Conservation (phyloP, 2,329 filamentous ascomycete genomes). For the Fusarium palustre region DNA sequence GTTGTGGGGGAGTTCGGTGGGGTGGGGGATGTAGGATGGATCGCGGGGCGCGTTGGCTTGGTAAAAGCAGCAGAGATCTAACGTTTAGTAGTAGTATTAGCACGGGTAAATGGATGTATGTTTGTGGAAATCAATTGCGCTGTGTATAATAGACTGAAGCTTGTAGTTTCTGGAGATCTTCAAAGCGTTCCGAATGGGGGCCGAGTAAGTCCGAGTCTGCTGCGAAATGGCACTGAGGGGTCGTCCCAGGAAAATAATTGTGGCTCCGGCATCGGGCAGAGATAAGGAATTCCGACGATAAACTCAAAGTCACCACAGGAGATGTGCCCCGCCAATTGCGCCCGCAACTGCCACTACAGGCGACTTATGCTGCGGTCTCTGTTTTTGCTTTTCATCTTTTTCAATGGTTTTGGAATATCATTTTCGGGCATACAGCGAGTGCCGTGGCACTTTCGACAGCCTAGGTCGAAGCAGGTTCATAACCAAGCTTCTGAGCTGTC, state of each 20-base stretch:
- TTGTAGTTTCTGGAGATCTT: not conserved
- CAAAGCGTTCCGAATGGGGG: conserved; percentile 6
- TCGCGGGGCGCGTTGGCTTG: conserved; percentile 45
- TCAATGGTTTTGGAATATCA: not conserved
- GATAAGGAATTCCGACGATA: conserved; percentile 42
- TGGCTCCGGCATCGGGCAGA: conserved; percentile 40
- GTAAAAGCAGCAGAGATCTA: conserved; percentile 46
- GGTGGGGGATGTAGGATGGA: conserved; percentile 42
- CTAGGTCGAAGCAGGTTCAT: conserved; percentile 28
- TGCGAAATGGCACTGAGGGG: conserved; percentile 3
- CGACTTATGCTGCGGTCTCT: not conserved
- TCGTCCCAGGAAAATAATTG: conserved; percentile 4
- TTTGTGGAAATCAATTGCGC: conserved; percentile 2
- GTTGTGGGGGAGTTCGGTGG: too few species aligned
- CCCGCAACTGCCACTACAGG: conserved; percentile 26
- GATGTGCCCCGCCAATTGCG: conserved; percentile 32
- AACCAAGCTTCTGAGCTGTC: conserved; percentile 42
- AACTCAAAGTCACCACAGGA: conserved; percentile 27
- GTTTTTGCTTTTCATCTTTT: conserved; percentile 2
- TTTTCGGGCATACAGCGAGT: not conserved
- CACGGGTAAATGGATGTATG: conserved; percentile 27
- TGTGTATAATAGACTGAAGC: not conserved
- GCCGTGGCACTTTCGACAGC: conserved; percentile 16
- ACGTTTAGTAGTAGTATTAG: conserved; percentile 32
- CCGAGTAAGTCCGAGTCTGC: conserved; percentile 8